phyloP scores from a whole-genome alignment of 2,329 filamentous ascomycete species.

The Curvularia sp. region DNA sequence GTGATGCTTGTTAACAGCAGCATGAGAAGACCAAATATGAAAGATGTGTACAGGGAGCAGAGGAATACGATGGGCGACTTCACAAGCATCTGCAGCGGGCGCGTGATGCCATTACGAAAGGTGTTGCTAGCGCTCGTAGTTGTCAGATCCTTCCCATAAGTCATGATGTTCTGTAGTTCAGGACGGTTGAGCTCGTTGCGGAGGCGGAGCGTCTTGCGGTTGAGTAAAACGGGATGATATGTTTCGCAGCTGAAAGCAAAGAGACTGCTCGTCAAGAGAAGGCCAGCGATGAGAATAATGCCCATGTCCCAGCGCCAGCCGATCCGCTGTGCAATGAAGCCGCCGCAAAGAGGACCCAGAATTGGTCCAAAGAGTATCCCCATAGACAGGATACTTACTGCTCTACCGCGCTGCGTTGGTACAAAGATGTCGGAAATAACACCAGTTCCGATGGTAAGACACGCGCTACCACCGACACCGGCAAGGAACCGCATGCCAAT shows the following conservation, averaged over 20 bases:
- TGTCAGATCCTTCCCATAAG: constrained; percentile 29
- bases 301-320: constrained; percentile 51
- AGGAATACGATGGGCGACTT: constrained; percentile 45
- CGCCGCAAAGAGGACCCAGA: constrained; percentile 45
- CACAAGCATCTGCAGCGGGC: constrained; percentile 45
- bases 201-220: constrained; percentile 65
- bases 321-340: constrained; percentile 33
- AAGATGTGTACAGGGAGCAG: constrained; percentile 45
- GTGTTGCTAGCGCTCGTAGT: constrained; percentile 25
- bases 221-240: constrained; percentile 57
- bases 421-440: constrained; percentile 48
- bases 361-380: constrained; percentile 46
- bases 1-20: constrained; percentile 51
- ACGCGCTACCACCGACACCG: constrained; percentile 39
- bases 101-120: constrained; percentile 46
- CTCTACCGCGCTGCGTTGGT: constrained; percentile 43
- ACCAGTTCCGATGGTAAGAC: constrained; percentile 47
- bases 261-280: constrained; percentile 36
- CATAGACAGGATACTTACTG: constrained; percentile 41
- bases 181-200: constrained; percentile 55
- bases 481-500: constrained; percentile 36
- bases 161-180: constrained; percentile 56
- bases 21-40: constrained; percentile 48
- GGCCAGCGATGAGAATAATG: constrained; percentile 41
- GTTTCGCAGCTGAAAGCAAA: constrained; percentile 57